Percentiles rank a stretch among this genome's conserved stretches.
Evolutionary conservation across 2,329 filamentous ascomycete species (phyloP).

Genomic region (Ophiostoma perfectum): DNA sequence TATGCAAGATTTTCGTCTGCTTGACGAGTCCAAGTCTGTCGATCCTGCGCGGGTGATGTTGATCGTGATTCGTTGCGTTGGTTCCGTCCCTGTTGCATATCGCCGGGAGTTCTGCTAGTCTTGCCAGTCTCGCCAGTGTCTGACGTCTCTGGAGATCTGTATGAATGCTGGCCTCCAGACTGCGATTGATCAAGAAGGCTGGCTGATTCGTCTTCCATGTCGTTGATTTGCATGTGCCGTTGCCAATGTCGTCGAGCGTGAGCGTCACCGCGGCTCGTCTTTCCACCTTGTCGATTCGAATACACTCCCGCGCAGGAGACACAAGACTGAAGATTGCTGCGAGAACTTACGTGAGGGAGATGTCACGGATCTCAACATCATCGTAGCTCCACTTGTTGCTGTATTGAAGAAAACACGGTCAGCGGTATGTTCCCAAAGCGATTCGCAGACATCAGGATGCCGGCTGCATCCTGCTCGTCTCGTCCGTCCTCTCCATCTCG

Average conservation of each 20-base stretch:
- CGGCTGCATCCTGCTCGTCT: not conserved
- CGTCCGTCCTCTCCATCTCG: not conserved
- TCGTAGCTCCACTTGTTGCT: constrained; percentile 87
- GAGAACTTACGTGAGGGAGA: constrained; percentile 90
- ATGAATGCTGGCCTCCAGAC: too few species aligned
- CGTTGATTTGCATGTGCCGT: not conserved
- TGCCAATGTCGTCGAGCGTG: not conserved
- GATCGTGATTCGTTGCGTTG: not conserved
- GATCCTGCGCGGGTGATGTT: not conserved
- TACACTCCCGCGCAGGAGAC: not conserved
- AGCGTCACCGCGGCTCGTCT: not conserved
- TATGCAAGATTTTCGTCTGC: not conserved
- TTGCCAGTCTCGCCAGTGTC: too few species aligned
- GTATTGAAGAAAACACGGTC: constrained; percentile 19
- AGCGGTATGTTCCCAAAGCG: constrained; percentile 10
- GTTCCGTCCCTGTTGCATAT: not conserved
- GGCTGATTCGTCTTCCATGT: not conserved
- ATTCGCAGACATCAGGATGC: not conserved
- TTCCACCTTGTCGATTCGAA: not conserved
- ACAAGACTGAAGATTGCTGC: not conserved
- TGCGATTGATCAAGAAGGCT: too few species aligned
- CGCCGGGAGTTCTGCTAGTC: not conserved
- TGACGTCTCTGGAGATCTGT: too few species aligned
- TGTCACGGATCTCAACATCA: constrained; percentile 99
- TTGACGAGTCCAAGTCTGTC: not conserved